Evolutionary conservation across 768 basidiomycete species (phyloP), one percentile per base, ranked within the genome.

Genomic region (Lentinula sp.): DNA sequence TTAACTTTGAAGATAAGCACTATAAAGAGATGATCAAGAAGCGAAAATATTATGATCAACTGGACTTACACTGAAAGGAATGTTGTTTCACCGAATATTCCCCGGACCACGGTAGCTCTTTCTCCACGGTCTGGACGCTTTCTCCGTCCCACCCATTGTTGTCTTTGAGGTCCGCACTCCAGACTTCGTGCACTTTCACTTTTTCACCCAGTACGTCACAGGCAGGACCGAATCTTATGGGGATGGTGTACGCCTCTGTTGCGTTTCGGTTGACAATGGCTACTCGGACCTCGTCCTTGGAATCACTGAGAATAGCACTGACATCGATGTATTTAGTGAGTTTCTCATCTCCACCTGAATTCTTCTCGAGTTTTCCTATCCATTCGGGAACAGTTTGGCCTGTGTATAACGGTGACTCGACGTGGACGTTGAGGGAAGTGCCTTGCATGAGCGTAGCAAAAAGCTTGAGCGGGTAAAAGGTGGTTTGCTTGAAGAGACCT

Each of bases 371-470:
- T 58, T 75, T 68, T 21, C 78, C 75, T 21, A 85, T 76, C 71
- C 80, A 85, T 10, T 74, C 63, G 2, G 84, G 85, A 40, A 83
- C 77, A 0, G 84, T 84, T 6, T 78, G 75, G 1, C 80, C 79
- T 0, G 64, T 63, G 67, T 79, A 82, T 3, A 64, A 60, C 5
- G 73, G 72, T 5, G 73, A 72, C 15, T 70, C 63, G 58, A 80
- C 72, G 59, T 76, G 68, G 35, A 81, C 69, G 35, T 70, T 62
- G 15, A 81, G 71, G 4, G 79, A 73, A 28, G 69, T 69, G 45
- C 83, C 82, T 40, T 76, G 78, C 85, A 87, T 87, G 57, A 81
- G 75, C 43, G 68, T 80, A 1, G 81, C 76, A 71, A 86, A 86
- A 28, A 85, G 74, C 21, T 78, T 74, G 9, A 85, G 74, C 2